These are phyloP conservation scores for Zostera marina DNA, from an alignment of 116 monocot species.

Conservation along the genomic window DNA sequence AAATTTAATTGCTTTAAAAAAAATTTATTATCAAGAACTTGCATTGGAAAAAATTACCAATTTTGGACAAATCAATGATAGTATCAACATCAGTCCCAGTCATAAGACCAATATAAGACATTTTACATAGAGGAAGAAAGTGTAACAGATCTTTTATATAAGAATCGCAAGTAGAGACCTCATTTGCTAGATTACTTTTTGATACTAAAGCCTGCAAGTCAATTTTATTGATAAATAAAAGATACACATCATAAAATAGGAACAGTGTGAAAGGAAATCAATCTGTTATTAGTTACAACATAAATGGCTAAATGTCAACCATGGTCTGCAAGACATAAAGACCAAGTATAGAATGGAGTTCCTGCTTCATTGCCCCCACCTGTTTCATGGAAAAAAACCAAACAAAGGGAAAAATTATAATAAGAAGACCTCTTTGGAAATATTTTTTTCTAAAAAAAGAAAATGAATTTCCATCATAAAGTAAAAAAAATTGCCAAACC, in stretches of 20 bases:
- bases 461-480: background rate
- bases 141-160: conserved; percentile 28
- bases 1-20: too few relatives aligned
- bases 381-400: conserved; percentile 9
- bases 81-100: conserved; percentile 36
- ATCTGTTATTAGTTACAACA: background rate
- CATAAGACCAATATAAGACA: conserved; percentile 65
- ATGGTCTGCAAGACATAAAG: conserved; percentile 62
- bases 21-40: conserved; percentile 1
- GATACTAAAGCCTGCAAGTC: conserved; percentile 67
- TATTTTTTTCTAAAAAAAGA: background rate
- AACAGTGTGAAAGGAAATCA: conserved; percentile 2
- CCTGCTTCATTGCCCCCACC: conserved; percentile 38
- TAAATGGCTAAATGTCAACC: conserved; percentile 20
- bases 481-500: background rate
- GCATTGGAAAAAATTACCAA: conserved; percentile 21
- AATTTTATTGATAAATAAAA: conserved; percentile 4
- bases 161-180: conserved; percentile 18
- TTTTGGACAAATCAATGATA: conserved; percentile 11
- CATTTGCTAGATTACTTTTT: conserved; percentile 19
- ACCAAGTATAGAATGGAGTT: conserved; percentile 65
- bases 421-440: background rate
- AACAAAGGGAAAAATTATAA: conserved; percentile 6
- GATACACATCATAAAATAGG: background rate
- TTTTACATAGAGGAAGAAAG: conserved; percentile 50